phyloP scores from a whole-genome alignment of 2,329 filamentous ascomycete genomes.

The Pseudogymnoascus sp. region DNA sequence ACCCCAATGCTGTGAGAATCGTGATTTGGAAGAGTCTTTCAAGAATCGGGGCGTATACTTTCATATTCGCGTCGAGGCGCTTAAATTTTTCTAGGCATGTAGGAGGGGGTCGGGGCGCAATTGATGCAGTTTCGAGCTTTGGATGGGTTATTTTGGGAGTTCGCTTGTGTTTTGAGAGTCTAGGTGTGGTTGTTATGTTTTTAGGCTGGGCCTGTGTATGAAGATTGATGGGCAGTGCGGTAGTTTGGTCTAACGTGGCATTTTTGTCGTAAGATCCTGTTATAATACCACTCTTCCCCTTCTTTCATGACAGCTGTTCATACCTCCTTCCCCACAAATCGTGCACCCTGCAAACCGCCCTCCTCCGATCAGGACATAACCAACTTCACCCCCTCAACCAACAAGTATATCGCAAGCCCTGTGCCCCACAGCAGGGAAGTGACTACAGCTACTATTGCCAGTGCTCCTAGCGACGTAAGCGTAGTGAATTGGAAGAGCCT shows the following conservation, averaged over 20 bases:
- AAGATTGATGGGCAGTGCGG: background rate
- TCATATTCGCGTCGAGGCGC: background rate
- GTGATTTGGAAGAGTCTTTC: no score
- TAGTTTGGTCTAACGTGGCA: background rate
- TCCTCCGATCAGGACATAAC: background rate
- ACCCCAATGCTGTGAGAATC: background rate
- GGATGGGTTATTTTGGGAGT: background rate
- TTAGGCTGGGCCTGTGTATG: background rate
- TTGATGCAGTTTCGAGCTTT: background rate
- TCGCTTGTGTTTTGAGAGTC: background rate
- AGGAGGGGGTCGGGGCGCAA: background rate
- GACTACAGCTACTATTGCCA: background rate
- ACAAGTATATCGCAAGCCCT: background rate
- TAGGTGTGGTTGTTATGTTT: background rate
- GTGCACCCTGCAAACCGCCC: background rate
- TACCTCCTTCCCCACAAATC: background rate
- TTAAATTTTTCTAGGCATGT: background rate
- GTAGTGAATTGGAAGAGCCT: background rate
- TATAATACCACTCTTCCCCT: background rate
- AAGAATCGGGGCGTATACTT: background rate
- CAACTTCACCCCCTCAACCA: background rate
- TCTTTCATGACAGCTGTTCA: background rate
- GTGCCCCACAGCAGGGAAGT: background rate
- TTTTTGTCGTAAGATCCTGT: background rate
- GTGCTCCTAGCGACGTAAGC: background rate